Conservation (phyloP, 2,329 filamentous ascomycete species). For the Didymella keratinophila region DNA sequence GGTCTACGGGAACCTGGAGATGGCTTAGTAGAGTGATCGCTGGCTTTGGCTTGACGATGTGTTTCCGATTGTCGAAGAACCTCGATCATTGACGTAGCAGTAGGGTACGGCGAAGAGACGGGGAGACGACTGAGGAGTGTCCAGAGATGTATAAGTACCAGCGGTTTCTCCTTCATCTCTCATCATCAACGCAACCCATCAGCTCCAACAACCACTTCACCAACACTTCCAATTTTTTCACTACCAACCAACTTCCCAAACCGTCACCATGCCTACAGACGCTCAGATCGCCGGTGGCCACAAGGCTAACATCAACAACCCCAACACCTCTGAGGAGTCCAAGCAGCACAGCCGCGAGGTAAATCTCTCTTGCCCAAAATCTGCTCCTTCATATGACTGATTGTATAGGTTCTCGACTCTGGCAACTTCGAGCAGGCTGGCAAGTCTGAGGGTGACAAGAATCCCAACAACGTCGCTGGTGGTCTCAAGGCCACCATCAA, state of each 20-base stretch:
- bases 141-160: conserved; percentile 2
- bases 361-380: conserved; percentile 38
- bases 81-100: conserved; percentile 10
- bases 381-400: neutral
- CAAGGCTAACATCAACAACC: conserved; percentile 61
- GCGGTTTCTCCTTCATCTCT: neutral
- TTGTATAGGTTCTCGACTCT: conserved; percentile 5
- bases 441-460: conserved; percentile 53
- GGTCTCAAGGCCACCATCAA: conserved; percentile 56
- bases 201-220: neutral
- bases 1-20: neutral
- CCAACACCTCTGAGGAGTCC: conserved; percentile 63
- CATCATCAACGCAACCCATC: conserved; percentile 7
- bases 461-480: conserved; percentile 60
- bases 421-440: conserved; percentile 32
- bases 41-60: neutral
- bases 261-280: conserved; percentile 52
- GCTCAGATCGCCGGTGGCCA: conserved; percentile 55
- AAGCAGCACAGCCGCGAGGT: conserved; percentile 69
- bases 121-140: neutral
- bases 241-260: conserved; percentile 44
- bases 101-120: neutral
- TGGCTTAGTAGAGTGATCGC: neutral
- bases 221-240: neutral
- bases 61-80: neutral